A percentile compares a stretch with the other conserved stretches of the same genome.
These are phyloP conservation scores for Quercus variabilis DNA, from an alignment of 306 rosid species.

Conservation along the genomic window DNA sequence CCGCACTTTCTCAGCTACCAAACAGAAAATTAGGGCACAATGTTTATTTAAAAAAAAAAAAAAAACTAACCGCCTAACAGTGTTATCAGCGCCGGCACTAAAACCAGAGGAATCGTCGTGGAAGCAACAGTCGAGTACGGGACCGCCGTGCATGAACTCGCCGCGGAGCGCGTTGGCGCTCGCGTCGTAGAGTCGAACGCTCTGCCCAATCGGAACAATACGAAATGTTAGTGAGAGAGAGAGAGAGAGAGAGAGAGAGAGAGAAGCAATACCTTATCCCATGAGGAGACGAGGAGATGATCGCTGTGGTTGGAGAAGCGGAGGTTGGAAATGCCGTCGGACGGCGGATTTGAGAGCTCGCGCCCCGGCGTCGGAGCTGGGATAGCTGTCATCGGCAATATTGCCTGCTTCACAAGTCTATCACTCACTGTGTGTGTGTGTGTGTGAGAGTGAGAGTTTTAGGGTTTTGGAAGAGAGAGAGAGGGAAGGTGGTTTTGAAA, in stretches of 20 bases:
- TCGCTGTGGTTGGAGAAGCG: conserved; percentile 92
- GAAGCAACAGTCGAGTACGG: conserved; percentile 95
- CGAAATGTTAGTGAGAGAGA: background rate
- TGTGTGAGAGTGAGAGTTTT: conserved; percentile 4
- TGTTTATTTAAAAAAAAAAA: background rate
- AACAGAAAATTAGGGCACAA: background rate
- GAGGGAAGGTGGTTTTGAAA: conserved; percentile 46
- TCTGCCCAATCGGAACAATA: conserved; percentile 30
- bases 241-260: background rate
- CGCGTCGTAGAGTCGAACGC: conserved; percentile 85
- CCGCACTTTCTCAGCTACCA: background rate
- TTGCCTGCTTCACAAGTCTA: too few species aligned
- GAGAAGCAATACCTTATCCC: conserved; percentile 72
- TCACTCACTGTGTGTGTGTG: background rate
- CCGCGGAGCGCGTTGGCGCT: conserved; percentile 73
- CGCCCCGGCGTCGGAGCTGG: conserved; percentile 65
- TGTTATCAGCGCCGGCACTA: conserved; percentile 72
- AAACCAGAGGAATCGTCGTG: conserved; percentile 93
- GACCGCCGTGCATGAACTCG: conserved; percentile 77
- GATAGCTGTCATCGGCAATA: conserved; percentile 39
- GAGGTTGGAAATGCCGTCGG: conserved; percentile 90
- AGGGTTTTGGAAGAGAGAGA: conserved; percentile 14
- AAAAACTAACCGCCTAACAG: conserved; percentile 62
- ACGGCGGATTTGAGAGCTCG: conserved; percentile 72
- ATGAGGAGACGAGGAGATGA: conserved; percentile 82